Evolutionary conservation across 192 early-diverging fungal genomes (phyloP).

Genomic region (Rhizoclosmatium sp.): DNA sequence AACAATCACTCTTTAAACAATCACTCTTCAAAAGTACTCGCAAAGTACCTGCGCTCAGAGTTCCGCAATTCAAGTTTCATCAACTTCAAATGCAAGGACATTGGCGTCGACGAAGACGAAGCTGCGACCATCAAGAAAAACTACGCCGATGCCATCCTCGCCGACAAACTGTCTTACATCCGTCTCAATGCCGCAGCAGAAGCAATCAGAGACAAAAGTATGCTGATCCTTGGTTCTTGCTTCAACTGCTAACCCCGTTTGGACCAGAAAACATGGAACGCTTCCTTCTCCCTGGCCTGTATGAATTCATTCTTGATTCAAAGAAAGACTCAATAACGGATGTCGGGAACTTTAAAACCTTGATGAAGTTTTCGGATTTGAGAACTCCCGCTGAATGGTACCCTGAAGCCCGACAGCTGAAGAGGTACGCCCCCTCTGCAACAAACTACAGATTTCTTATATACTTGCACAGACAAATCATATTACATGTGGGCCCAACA

Average conservation of each 20-base stretch:
- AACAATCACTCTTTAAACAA: no score
- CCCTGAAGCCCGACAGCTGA: slow-evolving; percentile 73
- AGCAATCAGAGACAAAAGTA: background rate
- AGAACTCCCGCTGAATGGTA: slow-evolving; percentile 84
- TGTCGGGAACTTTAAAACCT: slow-evolving; percentile 19
- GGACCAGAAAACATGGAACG: slow-evolving; percentile 40
- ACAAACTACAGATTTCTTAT: background rate
- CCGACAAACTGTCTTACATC: slow-evolving; percentile 10
- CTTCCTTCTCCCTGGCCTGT: slow-evolving; percentile 45
- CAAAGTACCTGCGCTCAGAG: background rate
- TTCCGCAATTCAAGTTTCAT: background rate
- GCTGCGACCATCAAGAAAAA: background rate
- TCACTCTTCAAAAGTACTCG: no score
- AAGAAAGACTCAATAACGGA: slow-evolving; percentile 4
- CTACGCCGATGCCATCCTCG: background rate
- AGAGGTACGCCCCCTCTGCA: slow-evolving; percentile 26
- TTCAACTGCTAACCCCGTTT: background rate
- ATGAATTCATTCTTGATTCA: slow-evolving; percentile 31
- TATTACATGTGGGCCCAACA: slow-evolving; percentile 95
- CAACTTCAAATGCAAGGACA: slow-evolving; percentile 2
- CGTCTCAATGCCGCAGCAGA: background rate
- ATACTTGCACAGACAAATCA: slow-evolving; percentile 70
- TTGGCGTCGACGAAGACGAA: background rate
- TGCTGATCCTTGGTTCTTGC: background rate
- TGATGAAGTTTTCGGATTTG: slow-evolving; percentile 72